Percentiles rank a stretch among this genome's conserved stretches.
Evolutionary conservation across 192 early-diverging fungal genomes (phyloP).

Genomic region (Umbelopsis vinacea): DNA sequence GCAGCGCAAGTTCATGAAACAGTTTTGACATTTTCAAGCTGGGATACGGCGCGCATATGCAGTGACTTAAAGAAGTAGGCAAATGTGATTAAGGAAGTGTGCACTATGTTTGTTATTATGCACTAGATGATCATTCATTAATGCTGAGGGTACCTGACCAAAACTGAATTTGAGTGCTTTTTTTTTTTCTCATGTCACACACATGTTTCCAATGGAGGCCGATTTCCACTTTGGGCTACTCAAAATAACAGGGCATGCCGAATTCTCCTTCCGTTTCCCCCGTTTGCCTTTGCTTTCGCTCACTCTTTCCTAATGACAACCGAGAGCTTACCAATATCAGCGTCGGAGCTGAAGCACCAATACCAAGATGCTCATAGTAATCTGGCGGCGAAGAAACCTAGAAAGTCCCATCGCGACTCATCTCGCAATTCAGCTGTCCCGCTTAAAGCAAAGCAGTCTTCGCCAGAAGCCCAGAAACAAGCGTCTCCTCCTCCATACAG

Average conservation of each 20-base stretch:
- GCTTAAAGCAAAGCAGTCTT: background rate
- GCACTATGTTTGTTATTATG: too few relatives aligned
- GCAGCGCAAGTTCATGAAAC: too few relatives aligned
- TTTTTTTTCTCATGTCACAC: conserved; percentile 3
- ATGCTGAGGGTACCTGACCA: too few relatives aligned
- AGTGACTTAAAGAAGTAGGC: too few relatives aligned
- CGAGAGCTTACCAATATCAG: background rate
- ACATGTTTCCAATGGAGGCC: background rate
- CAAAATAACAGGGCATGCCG: conserved; percentile 8
- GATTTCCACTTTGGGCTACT: conserved; percentile 1
- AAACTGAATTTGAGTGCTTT: too few relatives aligned
- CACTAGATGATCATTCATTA: too few relatives aligned
- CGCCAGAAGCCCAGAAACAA: background rate
- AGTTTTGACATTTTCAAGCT: too few relatives aligned
- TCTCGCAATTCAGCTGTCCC: background rate
- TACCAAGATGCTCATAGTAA: background rate
- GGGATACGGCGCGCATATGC: too few relatives aligned
- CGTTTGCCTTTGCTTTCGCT: conserved; percentile 7
- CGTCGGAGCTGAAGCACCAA: conserved; percentile 15
- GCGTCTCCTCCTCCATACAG: background rate
- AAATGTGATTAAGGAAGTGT: too few relatives aligned
- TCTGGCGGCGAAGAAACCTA: background rate
- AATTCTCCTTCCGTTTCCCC: conserved; percentile 10
- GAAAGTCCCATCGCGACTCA: background rate
- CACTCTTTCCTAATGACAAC: conserved; percentile 3